These are phyloP conservation scores for Myxozyma sirexii DNA, from an alignment of 805 yeast genomes.

Conservation along the genomic window DNA sequence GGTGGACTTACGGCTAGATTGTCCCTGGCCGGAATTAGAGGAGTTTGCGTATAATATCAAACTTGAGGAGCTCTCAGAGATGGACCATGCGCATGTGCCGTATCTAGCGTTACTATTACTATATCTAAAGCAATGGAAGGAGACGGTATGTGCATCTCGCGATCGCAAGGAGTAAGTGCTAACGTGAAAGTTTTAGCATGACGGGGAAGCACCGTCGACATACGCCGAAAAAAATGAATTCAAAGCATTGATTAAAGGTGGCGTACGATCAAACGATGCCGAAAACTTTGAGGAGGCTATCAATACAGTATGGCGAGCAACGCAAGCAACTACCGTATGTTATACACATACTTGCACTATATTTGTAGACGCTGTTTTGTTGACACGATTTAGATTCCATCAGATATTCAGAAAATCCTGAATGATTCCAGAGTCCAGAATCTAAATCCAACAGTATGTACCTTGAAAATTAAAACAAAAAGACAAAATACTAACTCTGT, in stretches of 20 bases:
- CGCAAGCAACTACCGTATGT: conserved; percentile 42
- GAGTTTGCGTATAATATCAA: conserved; percentile 56
- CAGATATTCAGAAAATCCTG: conserved; percentile 25
- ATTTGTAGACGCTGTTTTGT: too few relatives aligned
- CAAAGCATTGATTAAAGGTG: conserved; percentile 45
- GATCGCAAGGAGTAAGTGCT: too few relatives aligned
- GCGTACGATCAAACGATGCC: conserved; percentile 47
- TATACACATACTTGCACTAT: too few relatives aligned
- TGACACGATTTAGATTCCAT: conserved; percentile 35
- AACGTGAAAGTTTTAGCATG: too few relatives aligned
- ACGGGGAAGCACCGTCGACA: conserved; percentile 41
- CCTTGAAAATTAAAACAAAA: not conserved
- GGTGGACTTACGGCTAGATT: conserved; percentile 66
- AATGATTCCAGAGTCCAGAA: conserved; percentile 24
- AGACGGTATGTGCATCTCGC: conserved; percentile 20
- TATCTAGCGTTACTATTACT: conserved; percentile 63
- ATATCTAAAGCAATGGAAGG: conserved; percentile 51
- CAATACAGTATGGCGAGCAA: conserved; percentile 50
- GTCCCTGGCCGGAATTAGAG: conserved; percentile 71
- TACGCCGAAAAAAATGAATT: conserved; percentile 48
- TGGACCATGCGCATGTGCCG: conserved; percentile 64
- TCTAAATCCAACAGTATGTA: conserved; percentile 11
- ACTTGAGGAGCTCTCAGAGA: conserved; percentile 49
- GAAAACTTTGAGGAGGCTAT: conserved; percentile 59
- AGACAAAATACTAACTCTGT: not conserved